A percentile compares a stretch with the other conserved stretches of the same genome.
Evolutionary conservation across 257 asterid species (phyloP).

Genomic region (Solanum medicagineum): DNA sequence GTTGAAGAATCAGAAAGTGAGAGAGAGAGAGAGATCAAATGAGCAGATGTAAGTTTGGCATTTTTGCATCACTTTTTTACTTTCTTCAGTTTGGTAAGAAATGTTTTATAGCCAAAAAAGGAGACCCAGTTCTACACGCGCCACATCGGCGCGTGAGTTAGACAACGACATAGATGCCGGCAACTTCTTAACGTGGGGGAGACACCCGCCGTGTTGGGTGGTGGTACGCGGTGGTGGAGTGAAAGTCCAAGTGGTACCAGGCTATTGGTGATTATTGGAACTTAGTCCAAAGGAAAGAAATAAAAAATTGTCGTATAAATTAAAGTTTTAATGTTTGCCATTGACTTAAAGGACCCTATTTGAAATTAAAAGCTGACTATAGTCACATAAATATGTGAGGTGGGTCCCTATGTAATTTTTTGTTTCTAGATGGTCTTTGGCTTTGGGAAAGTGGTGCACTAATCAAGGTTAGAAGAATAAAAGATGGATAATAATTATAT

Average conservation of each 20-base stretch:
- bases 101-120: conserved; percentile 8
- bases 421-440: background rate
- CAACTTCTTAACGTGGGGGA: background rate
- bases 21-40: background rate
- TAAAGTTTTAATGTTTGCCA: conserved; percentile 24
- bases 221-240: background rate
- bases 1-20: background rate
- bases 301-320: conserved; percentile 27
- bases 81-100: conserved; percentile 41
- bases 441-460: background rate
- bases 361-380: conserved; percentile 13
- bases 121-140: background rate
- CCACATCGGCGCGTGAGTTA: background rate
- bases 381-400: background rate
- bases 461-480: background rate
- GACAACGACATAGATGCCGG: background rate
- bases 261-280: conserved; percentile 35
- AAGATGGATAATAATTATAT: background rate
- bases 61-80: conserved; percentile 21
- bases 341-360: conserved; percentile 32
- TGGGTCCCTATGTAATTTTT: background rate
- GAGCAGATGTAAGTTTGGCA: conserved; percentile 13
- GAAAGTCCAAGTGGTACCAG: conserved; percentile 20
- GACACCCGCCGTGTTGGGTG: background rate
- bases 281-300: conserved; percentile 15